Evolutionary conservation across 164 flowering plant species (phyloP), one percentile per base, ranked within the genome.

Genomic region (Berberis thunbergii): DNA sequence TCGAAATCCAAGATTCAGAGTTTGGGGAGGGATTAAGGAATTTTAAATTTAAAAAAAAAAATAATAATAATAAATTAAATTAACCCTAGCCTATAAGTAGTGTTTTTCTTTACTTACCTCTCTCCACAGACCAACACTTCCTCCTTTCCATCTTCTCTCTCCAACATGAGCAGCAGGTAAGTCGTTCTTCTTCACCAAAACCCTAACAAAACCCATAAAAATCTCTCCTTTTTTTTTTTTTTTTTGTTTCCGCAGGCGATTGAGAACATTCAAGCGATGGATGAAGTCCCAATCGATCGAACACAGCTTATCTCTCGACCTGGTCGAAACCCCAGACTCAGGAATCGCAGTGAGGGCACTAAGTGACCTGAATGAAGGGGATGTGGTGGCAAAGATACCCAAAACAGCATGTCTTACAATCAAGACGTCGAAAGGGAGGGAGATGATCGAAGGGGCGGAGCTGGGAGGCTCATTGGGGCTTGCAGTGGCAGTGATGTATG

Each of bases 261-360:
- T 93, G 68, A 76, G 97, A 70, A 88, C 84, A 4, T 90, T 93
- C 83, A 86, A 82, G 78, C 78, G 97, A 42, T 93, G 98, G 96
- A 90, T 90, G 96, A 74, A 48, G 6, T 71, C 79, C 2, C 77
- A 80, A n/a, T 78, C 78, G 59, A 76, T 92, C n/a, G 81, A 83
- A 2, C 78, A 66, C 77, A 83, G 86, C 77, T 84, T 85, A 48
- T 86, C 84, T 5, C 78, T 91, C 4, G 59, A 73, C 2, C 65
- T 93, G 54, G 26, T 60, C 6, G 79, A 76, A 59, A 10, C 11
- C 7, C 72, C 57, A 4, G 65, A 68, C 6, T 88, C 66, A 7
- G 93, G 86, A 4, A 73, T 90, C 57, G 72, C 72, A 2, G 91
- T 93, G 2, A 74, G 55, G 69, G 75, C 98, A 0, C 13, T 72